phyloP scores from a whole-genome alignment of 2,329 filamentous ascomycete species.

The Chrysosporium queenslandicum region DNA sequence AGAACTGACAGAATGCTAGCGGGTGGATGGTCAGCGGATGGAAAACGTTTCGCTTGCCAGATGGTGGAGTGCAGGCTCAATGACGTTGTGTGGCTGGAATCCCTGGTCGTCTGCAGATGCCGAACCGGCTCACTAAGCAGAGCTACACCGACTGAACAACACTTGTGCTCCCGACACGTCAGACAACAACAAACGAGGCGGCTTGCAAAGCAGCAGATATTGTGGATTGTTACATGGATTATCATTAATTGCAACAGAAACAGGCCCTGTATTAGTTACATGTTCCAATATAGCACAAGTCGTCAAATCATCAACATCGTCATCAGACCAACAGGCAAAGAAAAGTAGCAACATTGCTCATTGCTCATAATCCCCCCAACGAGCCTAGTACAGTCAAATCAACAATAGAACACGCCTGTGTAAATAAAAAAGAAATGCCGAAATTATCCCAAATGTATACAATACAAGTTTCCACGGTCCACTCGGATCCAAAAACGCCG shows the following conservation, averaged over 20 bases:
- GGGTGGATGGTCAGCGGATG: not conserved
- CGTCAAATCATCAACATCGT: not conserved
- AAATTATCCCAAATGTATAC: not conserved
- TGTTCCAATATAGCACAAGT: constrained; percentile 1
- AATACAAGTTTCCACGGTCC: not conserved
- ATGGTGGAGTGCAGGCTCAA: not conserved
- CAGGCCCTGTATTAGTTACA: not conserved
- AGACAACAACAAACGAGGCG: not conserved
- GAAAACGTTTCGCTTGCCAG: not conserved
- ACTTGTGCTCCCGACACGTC: not conserved
- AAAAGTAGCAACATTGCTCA: not conserved
- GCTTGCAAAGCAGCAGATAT: not conserved
- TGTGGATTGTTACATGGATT: not conserved
- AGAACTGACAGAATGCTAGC: not conserved
- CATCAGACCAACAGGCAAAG: not conserved
- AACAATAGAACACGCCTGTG: not conserved
- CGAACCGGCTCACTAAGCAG: too few relatives aligned
- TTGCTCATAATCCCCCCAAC: not conserved
- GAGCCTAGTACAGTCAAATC: not conserved
- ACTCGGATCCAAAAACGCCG: not conserved
- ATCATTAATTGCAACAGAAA: not conserved
- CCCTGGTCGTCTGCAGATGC: too few relatives aligned
- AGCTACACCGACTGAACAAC: not conserved
- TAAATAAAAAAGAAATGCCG: not conserved
- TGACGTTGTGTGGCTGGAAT: constrained; percentile 8